These are phyloP conservation scores for Zymoseptoria passerinii DNA, from an alignment of 2,329 filamentous ascomycete genomes.

Conservation along the genomic window DNA sequence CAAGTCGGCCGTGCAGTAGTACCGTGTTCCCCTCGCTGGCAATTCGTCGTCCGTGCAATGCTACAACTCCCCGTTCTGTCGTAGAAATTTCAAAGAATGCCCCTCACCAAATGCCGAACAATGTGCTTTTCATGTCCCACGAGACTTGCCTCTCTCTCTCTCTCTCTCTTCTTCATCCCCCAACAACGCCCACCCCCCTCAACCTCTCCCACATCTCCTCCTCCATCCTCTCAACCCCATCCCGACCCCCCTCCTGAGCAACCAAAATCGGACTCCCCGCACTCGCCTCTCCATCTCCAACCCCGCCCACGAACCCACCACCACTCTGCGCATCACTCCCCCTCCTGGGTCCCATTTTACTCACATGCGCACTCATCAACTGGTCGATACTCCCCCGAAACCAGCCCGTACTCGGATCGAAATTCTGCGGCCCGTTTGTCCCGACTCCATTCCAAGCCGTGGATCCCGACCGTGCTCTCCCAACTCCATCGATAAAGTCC, in stretches of 20 bases:
- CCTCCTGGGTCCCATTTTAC: neutral
- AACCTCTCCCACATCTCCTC: neutral
- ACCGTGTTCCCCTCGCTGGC: too few relatives aligned
- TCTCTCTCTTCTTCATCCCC: neutral
- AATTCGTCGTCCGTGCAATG: too few relatives aligned
- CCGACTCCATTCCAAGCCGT: neutral
- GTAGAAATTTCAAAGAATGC: too few relatives aligned
- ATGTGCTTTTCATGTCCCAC: neutral
- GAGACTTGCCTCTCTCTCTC: too few relatives aligned
- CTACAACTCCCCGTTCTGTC: too few relatives aligned
- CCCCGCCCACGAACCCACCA: neutral
- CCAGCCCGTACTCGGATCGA: conserved; percentile 26
- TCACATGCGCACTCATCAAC: conserved; percentile 13
- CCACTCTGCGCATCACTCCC: neutral
- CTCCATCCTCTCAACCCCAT: neutral
- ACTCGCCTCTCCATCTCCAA: neutral
- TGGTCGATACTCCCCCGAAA: conserved; percentile 27
- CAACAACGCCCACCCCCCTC: neutral
- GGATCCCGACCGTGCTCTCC: neutral
- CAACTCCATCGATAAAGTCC: conserved; percentile 10
- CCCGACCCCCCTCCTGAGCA: neutral
- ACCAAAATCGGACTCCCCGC: neutral
- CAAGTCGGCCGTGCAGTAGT: too few relatives aligned
- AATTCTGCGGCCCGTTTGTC: conserved; percentile 13
- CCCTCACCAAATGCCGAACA: too few relatives aligned